phyloP scores from a whole-genome alignment of 805 yeast genomes.

The Isabelozyma gotoi region DNA sequence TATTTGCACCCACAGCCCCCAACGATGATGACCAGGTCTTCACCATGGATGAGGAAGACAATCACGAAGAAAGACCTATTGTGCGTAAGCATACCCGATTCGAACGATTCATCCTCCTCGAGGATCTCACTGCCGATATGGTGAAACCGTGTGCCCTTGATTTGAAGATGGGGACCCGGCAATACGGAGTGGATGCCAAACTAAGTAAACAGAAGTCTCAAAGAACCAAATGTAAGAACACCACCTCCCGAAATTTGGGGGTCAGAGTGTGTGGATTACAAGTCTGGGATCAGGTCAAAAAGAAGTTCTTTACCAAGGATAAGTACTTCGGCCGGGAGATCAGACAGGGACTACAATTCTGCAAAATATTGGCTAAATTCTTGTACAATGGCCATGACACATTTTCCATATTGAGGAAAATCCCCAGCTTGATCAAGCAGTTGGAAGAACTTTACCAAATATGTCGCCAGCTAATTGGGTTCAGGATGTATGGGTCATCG shows the following conservation, averaged over 20 bases:
- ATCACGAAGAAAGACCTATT: constrained; percentile 11
- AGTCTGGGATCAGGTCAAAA: constrained; percentile 56
- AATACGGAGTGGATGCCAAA: constrained; percentile 92
- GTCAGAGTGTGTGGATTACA: constrained; percentile 96
- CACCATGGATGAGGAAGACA: constrained; percentile 9
- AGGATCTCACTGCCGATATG: constrained; percentile 86
- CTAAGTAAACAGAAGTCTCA: constrained; percentile 74
- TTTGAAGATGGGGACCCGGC: constrained; percentile 97
- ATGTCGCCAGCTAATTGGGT: constrained; percentile 61
- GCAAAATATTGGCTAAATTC: constrained; percentile 70
- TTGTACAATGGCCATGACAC: constrained; percentile 70
- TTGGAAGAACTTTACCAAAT: constrained; percentile 58
- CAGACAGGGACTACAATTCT: constrained; percentile 70
- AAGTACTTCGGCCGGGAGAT: constrained; percentile 90
- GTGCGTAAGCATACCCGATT: constrained; percentile 51
- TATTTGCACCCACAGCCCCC: constrained; percentile 24
- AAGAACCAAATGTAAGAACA: constrained; percentile 71
- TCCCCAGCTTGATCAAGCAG: constrained; percentile 64
- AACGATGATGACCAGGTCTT: constrained; percentile 28
- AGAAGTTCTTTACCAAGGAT: constrained; percentile 66
- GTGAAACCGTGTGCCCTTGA: constrained; percentile 87
- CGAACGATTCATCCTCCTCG: constrained; percentile 82
- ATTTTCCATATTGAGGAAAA: constrained; percentile 60
- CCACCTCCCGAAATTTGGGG: constrained; percentile 82
- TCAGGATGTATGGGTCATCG: constrained; percentile 90